phyloP scores from a whole-genome alignment of 2,329 filamentous ascomycete genomes.

The Colletotrichum echinochloae region DNA sequence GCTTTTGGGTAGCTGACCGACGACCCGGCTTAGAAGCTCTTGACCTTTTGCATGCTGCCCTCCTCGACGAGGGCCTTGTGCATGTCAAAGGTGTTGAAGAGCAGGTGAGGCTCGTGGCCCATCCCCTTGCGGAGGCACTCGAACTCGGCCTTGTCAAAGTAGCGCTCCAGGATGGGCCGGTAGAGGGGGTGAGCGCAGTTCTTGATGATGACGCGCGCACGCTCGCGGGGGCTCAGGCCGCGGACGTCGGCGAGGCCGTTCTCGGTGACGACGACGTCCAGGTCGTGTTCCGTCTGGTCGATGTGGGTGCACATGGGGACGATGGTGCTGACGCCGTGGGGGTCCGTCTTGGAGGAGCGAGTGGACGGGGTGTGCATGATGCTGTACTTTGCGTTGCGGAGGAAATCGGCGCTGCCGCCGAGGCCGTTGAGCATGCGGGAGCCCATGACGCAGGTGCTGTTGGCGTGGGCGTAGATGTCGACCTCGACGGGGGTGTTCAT shows the following conservation, averaged over 20 bases:
- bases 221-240: slow-evolving; percentile 81
- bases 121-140: slow-evolving; percentile 88
- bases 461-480: slow-evolving; percentile 94
- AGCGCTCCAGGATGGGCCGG: slow-evolving; percentile 82
- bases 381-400: slow-evolving; percentile 82
- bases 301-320: slow-evolving; percentile 95
- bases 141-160: slow-evolving; percentile 87
- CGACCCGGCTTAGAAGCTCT: slow-evolving; percentile 62
- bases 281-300: slow-evolving; percentile 92
- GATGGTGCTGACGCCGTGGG: slow-evolving; percentile 84
- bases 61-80: slow-evolving; percentile 85
- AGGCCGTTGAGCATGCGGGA: slow-evolving; percentile 89
- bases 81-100: slow-evolving; percentile 91
- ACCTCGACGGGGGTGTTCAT: slow-evolving; percentile 97
- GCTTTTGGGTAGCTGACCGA: neutral
- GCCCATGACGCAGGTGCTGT: slow-evolving; percentile 90
- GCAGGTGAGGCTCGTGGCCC: slow-evolving; percentile 90
- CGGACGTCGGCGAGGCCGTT: slow-evolving; percentile 86
- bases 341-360: slow-evolving; percentile 84
- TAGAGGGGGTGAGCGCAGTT: slow-evolving; percentile 91
- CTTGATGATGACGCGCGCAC: slow-evolving; percentile 86
- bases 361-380: slow-evolving; percentile 95
- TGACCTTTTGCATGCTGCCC: slow-evolving; percentile 87
- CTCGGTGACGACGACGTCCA: slow-evolving; percentile 86
- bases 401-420: slow-evolving; percentile 84